phyloP scores from a whole-genome alignment of 495 filamentous ascomycete species.

The Penicillium atrosanguineum region DNA sequence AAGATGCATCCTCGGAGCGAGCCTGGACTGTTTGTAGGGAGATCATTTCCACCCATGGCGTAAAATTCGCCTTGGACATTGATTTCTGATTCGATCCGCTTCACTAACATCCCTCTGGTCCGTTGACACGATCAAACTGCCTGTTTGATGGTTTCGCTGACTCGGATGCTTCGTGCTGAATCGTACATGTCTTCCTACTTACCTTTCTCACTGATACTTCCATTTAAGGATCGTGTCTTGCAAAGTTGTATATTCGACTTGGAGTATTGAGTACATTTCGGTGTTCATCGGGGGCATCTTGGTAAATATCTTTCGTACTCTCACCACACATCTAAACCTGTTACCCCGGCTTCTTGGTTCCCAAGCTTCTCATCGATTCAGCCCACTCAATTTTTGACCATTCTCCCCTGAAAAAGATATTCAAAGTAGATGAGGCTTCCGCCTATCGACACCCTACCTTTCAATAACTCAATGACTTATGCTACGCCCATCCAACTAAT shows the following conservation, averaged over 20 bases:
- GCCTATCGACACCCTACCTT: neutral
- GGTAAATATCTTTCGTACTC: neutral
- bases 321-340: neutral
- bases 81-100: constrained; percentile 5
- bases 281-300: neutral
- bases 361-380: neutral
- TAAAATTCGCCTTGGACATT: constrained; percentile 5
- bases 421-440: neutral
- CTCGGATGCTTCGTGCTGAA: neutral
- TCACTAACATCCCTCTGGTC: neutral
- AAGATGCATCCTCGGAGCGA: constrained; percentile 44
- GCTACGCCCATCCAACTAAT: neutral
- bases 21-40: constrained; percentile 36
- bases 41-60: constrained; percentile 17
- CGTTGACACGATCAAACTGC: neutral
- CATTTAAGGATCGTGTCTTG: too few relatives aligned
- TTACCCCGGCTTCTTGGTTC: neutral
- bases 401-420: neutral
- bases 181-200: neutral
- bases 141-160: neutral
- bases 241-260: neutral
- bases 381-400: neutral
- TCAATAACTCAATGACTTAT: neutral
- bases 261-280: neutral
- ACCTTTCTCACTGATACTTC: neutral